Conservation (phyloP, 352 stramenopile genomes). For the Phytophthora rubi region DNA sequence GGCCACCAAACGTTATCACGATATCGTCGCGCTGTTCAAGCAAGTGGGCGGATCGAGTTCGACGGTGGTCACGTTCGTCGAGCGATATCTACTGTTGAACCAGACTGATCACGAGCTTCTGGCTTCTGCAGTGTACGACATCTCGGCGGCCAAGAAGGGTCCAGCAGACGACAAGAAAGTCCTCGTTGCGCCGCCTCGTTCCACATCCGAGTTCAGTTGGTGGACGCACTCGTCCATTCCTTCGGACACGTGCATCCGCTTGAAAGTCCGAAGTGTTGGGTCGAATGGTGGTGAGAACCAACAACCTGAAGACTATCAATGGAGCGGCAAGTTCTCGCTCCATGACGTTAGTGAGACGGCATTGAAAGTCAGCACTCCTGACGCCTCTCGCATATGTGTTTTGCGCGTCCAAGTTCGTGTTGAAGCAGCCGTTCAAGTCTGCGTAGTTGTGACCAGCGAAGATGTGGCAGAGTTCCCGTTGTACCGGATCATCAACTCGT, state of each 20-base stretch:
- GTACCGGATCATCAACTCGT: conserved; percentile 86
- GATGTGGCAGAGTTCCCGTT: conserved; percentile 67
- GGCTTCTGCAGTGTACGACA: conserved; percentile 52
- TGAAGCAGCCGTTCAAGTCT: conserved; percentile 74
- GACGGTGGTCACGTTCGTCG: conserved; percentile 82
- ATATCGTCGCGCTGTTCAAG: conserved; percentile 76
- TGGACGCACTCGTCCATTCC: conserved; percentile 52
- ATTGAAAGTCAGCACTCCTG: conserved; percentile 86
- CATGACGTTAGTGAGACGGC: conserved; percentile 87
- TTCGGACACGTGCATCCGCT: conserved; percentile 64
- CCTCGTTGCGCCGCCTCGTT: conserved; percentile 41
- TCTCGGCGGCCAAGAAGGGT: conserved; percentile 29
- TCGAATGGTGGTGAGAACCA: conserved; percentile 5
- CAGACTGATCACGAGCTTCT: conserved; percentile 68
- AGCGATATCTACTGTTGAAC: conserved; percentile 84
- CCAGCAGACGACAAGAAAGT: conserved; percentile 32
- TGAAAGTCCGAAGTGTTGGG: conserved; percentile 57
- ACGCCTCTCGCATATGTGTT: conserved; percentile 79
- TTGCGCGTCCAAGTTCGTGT: conserved; percentile 82
- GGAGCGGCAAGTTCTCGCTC: conserved; percentile 84
- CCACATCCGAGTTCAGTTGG: conserved; percentile 76
- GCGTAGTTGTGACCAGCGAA: conserved; percentile 76
- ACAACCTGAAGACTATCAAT: conserved; percentile 51
- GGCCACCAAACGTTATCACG: conserved; percentile 70
- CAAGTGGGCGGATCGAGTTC: conserved; percentile 65